Evolutionary conservation across 2,329 filamentous ascomycete genomes (phyloP).

Genomic region (Aspergillus sp.): DNA sequence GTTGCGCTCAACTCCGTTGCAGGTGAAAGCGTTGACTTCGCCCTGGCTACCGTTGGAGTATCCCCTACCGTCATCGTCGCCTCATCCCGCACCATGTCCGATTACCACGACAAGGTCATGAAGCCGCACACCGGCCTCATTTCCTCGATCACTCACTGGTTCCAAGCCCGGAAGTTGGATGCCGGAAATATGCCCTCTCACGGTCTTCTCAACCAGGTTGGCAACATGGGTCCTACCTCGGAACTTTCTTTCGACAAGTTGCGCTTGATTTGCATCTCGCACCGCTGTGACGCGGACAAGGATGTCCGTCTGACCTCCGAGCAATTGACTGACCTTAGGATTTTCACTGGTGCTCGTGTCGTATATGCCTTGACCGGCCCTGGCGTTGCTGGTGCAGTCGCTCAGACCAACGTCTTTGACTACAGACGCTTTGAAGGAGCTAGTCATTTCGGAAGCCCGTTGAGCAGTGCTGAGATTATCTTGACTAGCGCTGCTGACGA

Average conservation of each 20-base stretch:
- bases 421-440: slow-evolving; percentile 55
- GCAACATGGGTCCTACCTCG: slow-evolving; percentile 31
- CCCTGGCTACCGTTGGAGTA: slow-evolving; percentile 64
- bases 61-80: slow-evolving; percentile 77
- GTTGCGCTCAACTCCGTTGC: slow-evolving; percentile 85
- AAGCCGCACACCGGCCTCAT: slow-evolving; percentile 56
- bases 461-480: slow-evolving; percentile 72
- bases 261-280: slow-evolving; percentile 72
- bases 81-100: slow-evolving; percentile 64
- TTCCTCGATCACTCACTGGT: slow-evolving; percentile 62
- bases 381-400: slow-evolving; percentile 79
- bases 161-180: slow-evolving; percentile 63
- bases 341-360: slow-evolving; percentile 72
- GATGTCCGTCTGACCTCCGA: slow-evolving; percentile 60
- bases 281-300: slow-evolving; percentile 57
- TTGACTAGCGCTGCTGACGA: slow-evolving; percentile 41
- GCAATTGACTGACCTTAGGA: slow-evolving; percentile 70
- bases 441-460: slow-evolving; percentile 72
- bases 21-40: slow-evolving; percentile 63
- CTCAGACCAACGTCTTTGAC: slow-evolving; percentile 81
- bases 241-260: slow-evolving; percentile 56
- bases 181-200: slow-evolving; percentile 67
- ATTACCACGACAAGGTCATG: slow-evolving; percentile 58
- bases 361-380: slow-evolving; percentile 78
- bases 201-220: slow-evolving; percentile 49